phyloP scores from a whole-genome alignment of 2,329 filamentous ascomycete species.

The Beauveria bassiana region DNA sequence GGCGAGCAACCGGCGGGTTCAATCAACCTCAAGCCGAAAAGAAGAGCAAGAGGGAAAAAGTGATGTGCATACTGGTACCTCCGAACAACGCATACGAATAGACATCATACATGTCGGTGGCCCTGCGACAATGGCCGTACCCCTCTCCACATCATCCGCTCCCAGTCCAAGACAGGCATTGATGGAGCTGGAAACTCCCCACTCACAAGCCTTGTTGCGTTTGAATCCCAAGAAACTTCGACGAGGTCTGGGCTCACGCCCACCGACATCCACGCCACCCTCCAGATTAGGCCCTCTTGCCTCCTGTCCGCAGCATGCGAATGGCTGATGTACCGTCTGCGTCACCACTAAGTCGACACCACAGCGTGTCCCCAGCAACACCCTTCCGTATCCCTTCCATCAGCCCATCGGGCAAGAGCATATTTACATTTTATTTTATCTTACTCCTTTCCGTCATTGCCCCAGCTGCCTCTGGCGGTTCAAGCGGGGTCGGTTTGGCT shows the following conservation, averaged over 20 bases:
- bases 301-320: not conserved
- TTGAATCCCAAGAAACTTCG: slow-evolving; percentile 7
- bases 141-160: slow-evolving; percentile 1
- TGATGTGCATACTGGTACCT: not conserved
- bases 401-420: not conserved
- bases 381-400: not conserved
- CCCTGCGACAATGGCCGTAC: not conserved
- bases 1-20: not conserved
- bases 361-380: not conserved
- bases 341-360: not conserved
- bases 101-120: slow-evolving; percentile 1
- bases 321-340: not conserved
- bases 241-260: slow-evolving; percentile 6
- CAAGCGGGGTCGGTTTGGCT: not conserved
- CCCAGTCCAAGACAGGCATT: not conserved
- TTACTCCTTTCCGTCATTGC: not conserved
- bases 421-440: not conserved
- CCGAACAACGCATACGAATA: not conserved
- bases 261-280: not conserved
- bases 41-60: not conserved
- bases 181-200: not conserved
- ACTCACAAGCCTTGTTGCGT: slow-evolving; percentile 3
- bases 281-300: slow-evolving; percentile 4
- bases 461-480: not conserved
- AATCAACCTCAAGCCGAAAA: not conserved